Evolutionary conservation across 1,284 basidiomycete genomes (phyloP).

Genomic region (Lentinus polychrous): DNA sequence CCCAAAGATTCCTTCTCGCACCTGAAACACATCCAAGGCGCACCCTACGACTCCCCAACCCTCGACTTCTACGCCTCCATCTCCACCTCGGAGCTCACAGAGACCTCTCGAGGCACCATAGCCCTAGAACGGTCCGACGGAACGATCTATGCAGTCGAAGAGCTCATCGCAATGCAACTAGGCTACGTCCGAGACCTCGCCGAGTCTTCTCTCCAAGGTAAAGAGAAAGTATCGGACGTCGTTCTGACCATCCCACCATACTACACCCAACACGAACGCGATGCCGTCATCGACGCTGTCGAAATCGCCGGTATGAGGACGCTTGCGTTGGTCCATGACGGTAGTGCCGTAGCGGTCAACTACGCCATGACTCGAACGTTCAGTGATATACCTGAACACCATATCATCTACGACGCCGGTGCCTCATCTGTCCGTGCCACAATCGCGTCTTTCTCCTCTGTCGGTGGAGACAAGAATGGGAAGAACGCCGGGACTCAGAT

Average conservation of each 20-base stretch:
- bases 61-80: slow-evolving; percentile 64
- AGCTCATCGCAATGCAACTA: slow-evolving; percentile 92
- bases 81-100: slow-evolving; percentile 50
- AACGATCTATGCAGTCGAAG: slow-evolving; percentile 80
- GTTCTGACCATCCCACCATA: slow-evolving; percentile 85
- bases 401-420: slow-evolving; percentile 93
- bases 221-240: slow-evolving; percentile 72
- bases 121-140: slow-evolving; percentile 50
- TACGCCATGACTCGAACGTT: slow-evolving; percentile 96
- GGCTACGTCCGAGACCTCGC: slow-evolving; percentile 87
- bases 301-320: slow-evolving; percentile 86
- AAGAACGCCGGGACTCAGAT: slow-evolving; percentile 58
- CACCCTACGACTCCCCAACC: slow-evolving; percentile 54
- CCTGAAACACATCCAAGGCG: slow-evolving; percentile 84
- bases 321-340: slow-evolving; percentile 86
- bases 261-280: slow-evolving; percentile 83
- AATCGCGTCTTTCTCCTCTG: slow-evolving; percentile 74
- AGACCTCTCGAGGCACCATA: slow-evolving; percentile 57
- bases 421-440: slow-evolving; percentile 86
- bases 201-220: slow-evolving; percentile 57
- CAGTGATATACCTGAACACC: slow-evolving; percentile 67
- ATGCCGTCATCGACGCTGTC: slow-evolving; percentile 85
- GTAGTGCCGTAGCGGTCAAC: slow-evolving; percentile 88
- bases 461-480: slow-evolving; percentile 37
- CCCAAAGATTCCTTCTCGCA: slow-evolving; percentile 85